Base-by-base conservation (phyloP, 164 flowering plant genomes). In the Pachysandra terminalis region DNA sequence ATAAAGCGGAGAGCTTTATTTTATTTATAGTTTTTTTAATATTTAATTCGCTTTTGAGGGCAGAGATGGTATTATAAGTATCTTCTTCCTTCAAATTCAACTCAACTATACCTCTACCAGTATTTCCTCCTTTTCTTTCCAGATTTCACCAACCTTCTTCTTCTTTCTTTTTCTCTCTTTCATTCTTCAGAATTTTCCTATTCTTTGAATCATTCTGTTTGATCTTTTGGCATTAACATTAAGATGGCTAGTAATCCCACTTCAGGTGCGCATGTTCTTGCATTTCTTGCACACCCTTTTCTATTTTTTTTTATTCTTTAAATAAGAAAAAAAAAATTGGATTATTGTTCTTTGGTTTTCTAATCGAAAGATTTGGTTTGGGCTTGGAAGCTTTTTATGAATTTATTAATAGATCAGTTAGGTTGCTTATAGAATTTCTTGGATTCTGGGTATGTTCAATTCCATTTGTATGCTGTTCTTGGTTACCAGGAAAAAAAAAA, bases 201-300 rank as follows among this genome's bases (percentile, higher is more conserved):
- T 64, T 57, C 35, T 17, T 51, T 59, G 27, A 49, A 27, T 26
- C 24, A 13, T 26, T 58, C 22, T 16, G 37, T 67, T 1, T 16
- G 57, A 25, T 22, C 61, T 54, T 55, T 25, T 25, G 45, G 35
- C 27, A 40, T 56, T 58, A 23, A 45, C n/a, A 10, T 63, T 71
- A 70, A 66, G 64, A 75, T 75, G 78, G 35, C 69, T 45, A 12
- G 17, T 48, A 71, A 59, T 40, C 24, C 59, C 58, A 67, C 52
- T 57, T 51, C 68, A 68, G 78, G 78, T 75, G 66, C 54, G 61
- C 56, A 45, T 22, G 4, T 45, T 45, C 51, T 45, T 45, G 6
- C 15, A 45, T 51, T 57, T 25, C 13, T 55, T 35, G 24, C 28
- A 23, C 25, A 12, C 28, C 25, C 25, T 24, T 12, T 12, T 56